These are phyloP conservation scores for Pseudoneurospora amorphoporcata DNA, from an alignment of 495 filamentous ascomycete species.

Conservation along the genomic window DNA sequence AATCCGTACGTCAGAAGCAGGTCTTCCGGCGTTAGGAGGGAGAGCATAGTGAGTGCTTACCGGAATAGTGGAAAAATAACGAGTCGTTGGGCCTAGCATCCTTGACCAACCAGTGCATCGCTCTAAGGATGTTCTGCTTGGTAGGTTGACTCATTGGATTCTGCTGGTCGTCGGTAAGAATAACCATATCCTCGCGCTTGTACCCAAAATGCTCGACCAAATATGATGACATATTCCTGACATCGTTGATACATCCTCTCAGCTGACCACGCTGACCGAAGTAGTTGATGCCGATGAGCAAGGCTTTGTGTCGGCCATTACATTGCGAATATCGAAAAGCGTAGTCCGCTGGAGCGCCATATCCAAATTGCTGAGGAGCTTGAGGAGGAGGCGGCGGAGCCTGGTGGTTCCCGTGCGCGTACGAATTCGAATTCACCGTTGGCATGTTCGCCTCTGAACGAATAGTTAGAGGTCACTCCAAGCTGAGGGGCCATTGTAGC, in stretches of 20 bases:
- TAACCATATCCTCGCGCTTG: constrained; percentile 94
- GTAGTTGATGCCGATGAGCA: constrained; percentile 97
- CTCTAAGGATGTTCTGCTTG: constrained; percentile 88
- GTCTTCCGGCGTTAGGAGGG: background rate
- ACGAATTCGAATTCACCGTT: constrained; percentile 40
- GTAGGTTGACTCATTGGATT: constrained; percentile 96
- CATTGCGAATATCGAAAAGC: constrained; percentile 88
- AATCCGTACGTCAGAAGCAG: background rate
- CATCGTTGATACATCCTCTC: constrained; percentile 94
- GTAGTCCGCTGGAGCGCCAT: constrained; percentile 68
- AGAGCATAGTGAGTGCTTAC: constrained; percentile 34
- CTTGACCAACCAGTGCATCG: constrained; percentile 98
- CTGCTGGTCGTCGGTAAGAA: constrained; percentile 93
- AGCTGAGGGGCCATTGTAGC: background rate
- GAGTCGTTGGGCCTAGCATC: constrained; percentile 91
- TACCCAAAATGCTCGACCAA: constrained; percentile 88
- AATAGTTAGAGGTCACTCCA: background rate
- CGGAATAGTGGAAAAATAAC: constrained; percentile 97
- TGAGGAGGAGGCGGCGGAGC: constrained; percentile 52
- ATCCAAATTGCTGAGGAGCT: constrained; percentile 56
- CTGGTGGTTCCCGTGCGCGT: constrained; percentile 39
- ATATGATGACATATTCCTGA: constrained; percentile 93
- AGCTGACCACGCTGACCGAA: constrained; percentile 88
- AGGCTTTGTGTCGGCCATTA: constrained; percentile 80
- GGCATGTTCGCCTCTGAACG: constrained; percentile 26